Percentiles rank a stretch among this genome's conserved stretches.
phyloP scores from a whole-genome alignment of 1,284 basidiomycete genomes.

The Cryptococcus sp. region DNA sequence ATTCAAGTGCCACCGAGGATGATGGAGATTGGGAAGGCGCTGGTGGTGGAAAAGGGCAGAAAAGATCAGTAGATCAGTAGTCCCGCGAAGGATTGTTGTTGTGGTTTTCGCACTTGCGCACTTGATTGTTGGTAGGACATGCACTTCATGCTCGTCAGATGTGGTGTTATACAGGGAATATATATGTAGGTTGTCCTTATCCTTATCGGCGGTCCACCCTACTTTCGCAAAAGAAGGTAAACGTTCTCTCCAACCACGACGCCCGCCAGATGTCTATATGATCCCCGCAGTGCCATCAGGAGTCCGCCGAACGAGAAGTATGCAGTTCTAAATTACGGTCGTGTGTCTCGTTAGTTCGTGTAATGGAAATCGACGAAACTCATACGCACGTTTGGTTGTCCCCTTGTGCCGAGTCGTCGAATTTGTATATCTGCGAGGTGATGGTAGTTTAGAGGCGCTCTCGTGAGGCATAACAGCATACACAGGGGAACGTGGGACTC shows the following conservation, averaged over 20 bases:
- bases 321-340: conserved; percentile 65
- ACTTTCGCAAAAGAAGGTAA: conserved; percentile 85
- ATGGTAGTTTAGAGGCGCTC: neutral
- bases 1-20: conserved; percentile 64
- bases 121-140: no score
- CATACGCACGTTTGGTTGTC: conserved; percentile 48
- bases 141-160: neutral
- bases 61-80: conserved; percentile 59
- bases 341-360: neutral
- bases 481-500: conserved; percentile 31
- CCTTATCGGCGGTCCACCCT: conserved; percentile 28
- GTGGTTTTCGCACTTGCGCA: neutral
- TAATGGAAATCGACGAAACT: neutral
- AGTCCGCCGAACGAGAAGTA: conserved; percentile 97
- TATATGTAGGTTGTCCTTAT: conserved; percentile 1
- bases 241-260: conserved; percentile 92
- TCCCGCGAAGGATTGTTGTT: conserved; percentile 1
- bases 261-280: conserved; percentile 87
- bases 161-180: neutral
- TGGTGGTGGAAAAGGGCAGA: conserved; percentile 66
- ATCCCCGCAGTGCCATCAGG: conserved; percentile 90
- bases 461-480: neutral
- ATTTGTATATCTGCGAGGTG: conserved; percentile 81
- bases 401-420: conserved; percentile 77
- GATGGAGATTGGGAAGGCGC: conserved; percentile 48